These are phyloP conservation scores for Fusarium buharicum DNA, from an alignment of 2,329 filamentous ascomycete genomes.

Conservation along the genomic window DNA sequence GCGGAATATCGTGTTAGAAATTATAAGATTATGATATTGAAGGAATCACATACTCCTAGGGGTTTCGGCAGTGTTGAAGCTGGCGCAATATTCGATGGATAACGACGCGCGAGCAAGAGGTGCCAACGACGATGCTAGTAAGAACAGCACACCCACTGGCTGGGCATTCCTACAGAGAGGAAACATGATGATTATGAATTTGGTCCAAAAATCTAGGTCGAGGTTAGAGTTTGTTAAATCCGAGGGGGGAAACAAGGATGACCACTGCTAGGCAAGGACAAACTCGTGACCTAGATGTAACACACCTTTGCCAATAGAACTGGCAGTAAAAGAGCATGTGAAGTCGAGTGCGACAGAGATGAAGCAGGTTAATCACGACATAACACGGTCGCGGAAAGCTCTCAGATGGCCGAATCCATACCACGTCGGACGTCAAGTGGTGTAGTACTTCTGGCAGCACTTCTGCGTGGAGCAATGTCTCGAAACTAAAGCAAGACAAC, in stretches of 20 bases:
- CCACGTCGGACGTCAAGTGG: slow-evolving; percentile 31
- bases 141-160: slow-evolving; percentile 35
- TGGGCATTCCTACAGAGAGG: slow-evolving; percentile 33
- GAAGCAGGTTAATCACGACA: slow-evolving; percentile 40
- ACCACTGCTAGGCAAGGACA: not conserved
- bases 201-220: slow-evolving; percentile 25
- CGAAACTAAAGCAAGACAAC: slow-evolving; percentile 22
- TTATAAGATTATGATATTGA: not conserved
- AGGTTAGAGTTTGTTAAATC: slow-evolving; percentile 20
- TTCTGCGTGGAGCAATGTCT: slow-evolving; percentile 25
- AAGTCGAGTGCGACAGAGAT: slow-evolving; percentile 38
- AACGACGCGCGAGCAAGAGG: slow-evolving; percentile 40
- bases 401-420: slow-evolving; percentile 42
- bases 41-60: slow-evolving; percentile 46
- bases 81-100: slow-evolving; percentile 50
- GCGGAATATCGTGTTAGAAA: slow-evolving; percentile 1
- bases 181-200: slow-evolving; percentile 38
- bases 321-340: slow-evolving; percentile 23
- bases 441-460: slow-evolving; percentile 27
- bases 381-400: slow-evolving; percentile 34
- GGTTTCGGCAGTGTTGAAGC: slow-evolving; percentile 51
- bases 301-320: slow-evolving; percentile 40
- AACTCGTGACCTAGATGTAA: slow-evolving; percentile 10
- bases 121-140: slow-evolving; percentile 43
- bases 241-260: slow-evolving; percentile 1